These are phyloP conservation scores for Leishmania lainsoni DNA, from an alignment of 208 protist genomes.

Conservation along the genomic window DNA sequence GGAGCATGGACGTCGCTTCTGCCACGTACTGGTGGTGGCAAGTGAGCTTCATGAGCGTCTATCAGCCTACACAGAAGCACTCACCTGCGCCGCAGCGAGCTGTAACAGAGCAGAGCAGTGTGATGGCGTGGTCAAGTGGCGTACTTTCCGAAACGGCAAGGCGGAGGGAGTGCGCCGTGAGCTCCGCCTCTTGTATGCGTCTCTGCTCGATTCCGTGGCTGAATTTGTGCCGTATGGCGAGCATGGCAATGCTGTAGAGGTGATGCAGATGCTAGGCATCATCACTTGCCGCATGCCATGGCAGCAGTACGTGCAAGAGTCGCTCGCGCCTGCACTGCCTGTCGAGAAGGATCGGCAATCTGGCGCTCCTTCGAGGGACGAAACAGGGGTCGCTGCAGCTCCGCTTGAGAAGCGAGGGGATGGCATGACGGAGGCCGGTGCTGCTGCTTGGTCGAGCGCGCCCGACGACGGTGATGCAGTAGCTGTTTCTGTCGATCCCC, in stretches of 20 bases:
- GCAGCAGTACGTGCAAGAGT: background rate
- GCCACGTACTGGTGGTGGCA: background rate
- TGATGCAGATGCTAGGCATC: slow-evolving; percentile 18
- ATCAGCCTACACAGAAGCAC: background rate
- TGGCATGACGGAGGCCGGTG: background rate
- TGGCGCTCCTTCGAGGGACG: background rate
- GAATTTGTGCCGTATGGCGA: slow-evolving; percentile 10
- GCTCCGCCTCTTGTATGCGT: slow-evolving; percentile 5
- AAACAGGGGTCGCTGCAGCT: background rate
- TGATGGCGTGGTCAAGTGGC: background rate
- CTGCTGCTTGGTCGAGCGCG: background rate
- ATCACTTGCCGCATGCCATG: slow-evolving; percentile 26
- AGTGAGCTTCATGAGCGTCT: slow-evolving; percentile 12
- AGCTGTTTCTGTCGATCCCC: background rate
- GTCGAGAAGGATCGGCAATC: background rate
- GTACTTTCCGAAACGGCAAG: background rate
- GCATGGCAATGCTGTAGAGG: slow-evolving; percentile 9
- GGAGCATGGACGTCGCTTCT: slow-evolving; percentile 10
- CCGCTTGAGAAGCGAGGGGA: background rate
- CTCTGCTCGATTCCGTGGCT: slow-evolving; percentile 7
- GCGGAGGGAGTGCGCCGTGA: background rate
- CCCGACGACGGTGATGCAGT: background rate
- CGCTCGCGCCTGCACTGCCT: background rate
- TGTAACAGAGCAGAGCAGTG: background rate
- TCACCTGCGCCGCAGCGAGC: background rate